Evolutionary conservation across 163 green algal species (phyloP), one percentile per base, ranked within the genome.

Genomic region (Chlamydomonas reinhardtii): DNA sequence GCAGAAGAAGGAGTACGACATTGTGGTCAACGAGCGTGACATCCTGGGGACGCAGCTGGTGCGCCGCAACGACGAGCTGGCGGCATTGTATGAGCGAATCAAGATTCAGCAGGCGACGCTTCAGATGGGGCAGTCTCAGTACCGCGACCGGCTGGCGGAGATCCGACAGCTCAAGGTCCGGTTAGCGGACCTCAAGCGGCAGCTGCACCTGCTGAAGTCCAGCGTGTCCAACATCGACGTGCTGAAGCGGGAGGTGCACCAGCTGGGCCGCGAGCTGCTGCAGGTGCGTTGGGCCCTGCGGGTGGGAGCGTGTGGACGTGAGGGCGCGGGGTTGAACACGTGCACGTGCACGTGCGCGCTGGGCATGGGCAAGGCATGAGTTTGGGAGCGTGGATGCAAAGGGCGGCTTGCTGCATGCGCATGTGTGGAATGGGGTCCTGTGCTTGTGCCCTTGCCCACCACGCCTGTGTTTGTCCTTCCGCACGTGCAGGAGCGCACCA

Each of bases 71-170:
- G 95, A 98, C 83, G 97, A 99, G 93, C 91, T 98, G 52, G 96
- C 95, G 29, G 92, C 98, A 89, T 92, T 98, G 75, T 98, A 98
- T 76, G 96, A 98, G 85, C 98, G 98, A 90, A 96, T 98, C 93
- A 97, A 97, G 90, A 96, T 99, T 73, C 97, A 98, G 93, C 92
- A 97, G 73, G 93, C 74, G 76, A 96, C 94, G 27, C 93, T 99
- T 34, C 89, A 89, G 73, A 96, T 96, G 90, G 96, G 96, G 15
- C 94, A 97, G 90, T 93, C 95, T 69, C 95, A 98, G 90, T 99
- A 99, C 90, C 91, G 94, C n/a, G 94, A 97, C 81, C 92, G 90
- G 17, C 76, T 97, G 70, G 96, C 94, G 70, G 95, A 97, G 90
- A 96, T 99, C 75, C 92, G 96, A 29, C 91, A 97, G 34, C 87